Evolutionary conservation across 2,329 filamentous ascomycete genomes (phyloP), one percentile per base, ranked within the genome.

Genomic region (Aspergillus sp.): DNA sequence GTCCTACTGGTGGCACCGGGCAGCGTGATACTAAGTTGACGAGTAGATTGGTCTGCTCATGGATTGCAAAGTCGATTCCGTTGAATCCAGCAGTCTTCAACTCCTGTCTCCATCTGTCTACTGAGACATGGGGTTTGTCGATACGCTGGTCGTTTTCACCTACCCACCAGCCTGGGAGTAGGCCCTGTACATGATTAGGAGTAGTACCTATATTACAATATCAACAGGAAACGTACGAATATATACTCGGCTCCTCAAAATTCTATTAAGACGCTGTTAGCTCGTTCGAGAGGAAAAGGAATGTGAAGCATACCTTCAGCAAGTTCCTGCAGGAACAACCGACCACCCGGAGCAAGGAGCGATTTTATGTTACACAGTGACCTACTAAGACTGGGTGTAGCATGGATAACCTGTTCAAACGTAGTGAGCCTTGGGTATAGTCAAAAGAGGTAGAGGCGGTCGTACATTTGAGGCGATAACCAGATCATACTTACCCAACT

Each of bases 401-500:
- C 72, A 36, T 76, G 71, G 18, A 75, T 60, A 4, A 74, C 73
- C 48, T 50, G 17, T 5, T 13, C 12, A 9, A 36, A 3, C 3
- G 0, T 11, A 1, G 4, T 11, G 3, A 30, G 11, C 5, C 3
- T 26, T 2, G 17, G 8, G 3, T 2, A 1, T 4, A 48, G 17
- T 0, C n/a, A 18, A 1, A 20, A 22, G 5, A 22, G 17, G 24
- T 24, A 4, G 2, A 7, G 6, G 11, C 2, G 6, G 4, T 38
- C 26, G 20, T 20, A 53, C 50, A 36, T 53, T 53, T 5, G 41
- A 42, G 3, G 41, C 50, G n/a, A 75, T 61, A 11, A 76, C 66
- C 32, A 76, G 42, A 47, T 76, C 73, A 50, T 71, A 76, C 5
- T 22, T 50, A 2, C 57, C 63, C 2, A 48, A 6, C 32, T 68